Evolutionary conservation across 768 basidiomycete genomes (phyloP).

Genomic region (Boletus barrowsii): DNA sequence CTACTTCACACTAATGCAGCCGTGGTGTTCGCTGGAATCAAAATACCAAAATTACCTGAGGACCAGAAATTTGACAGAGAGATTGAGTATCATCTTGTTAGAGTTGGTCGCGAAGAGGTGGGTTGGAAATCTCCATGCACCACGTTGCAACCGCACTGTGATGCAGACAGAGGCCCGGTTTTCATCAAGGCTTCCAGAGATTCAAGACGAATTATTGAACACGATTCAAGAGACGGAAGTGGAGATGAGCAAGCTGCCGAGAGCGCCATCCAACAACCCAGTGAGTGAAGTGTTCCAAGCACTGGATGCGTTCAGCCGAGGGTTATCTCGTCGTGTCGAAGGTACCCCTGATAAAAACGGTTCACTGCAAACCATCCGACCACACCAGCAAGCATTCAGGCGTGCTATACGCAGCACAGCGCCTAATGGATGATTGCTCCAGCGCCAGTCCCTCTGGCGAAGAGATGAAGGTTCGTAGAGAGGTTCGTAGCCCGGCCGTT

Average conservation of each 20-base stretch:
- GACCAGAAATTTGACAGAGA: conserved; percentile 53
- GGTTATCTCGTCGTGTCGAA: neutral
- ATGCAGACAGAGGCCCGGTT: neutral
- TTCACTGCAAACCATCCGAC: conserved; percentile 51
- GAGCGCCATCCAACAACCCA: neutral
- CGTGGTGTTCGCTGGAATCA: conserved; percentile 52
- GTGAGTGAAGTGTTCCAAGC: neutral
- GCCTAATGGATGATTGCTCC: no score
- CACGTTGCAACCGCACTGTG: neutral
- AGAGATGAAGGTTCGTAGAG: no score
- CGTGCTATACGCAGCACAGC: conserved; percentile 32
- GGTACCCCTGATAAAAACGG: conserved; percentile 33
- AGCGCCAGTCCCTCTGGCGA: no score
- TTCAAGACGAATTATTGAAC: conserved; percentile 52
- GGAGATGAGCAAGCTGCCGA: neutral
- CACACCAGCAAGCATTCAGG: conserved; percentile 45
- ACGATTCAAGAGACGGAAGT: conserved; percentile 38
- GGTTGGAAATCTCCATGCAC: conserved; percentile 7
- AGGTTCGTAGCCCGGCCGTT: conserved; percentile 6
- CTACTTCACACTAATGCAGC: conserved; percentile 48
- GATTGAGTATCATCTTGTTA: conserved; percentile 56
- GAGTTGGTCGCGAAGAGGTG: conserved; percentile 59
- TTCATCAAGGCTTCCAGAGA: conserved; percentile 60
- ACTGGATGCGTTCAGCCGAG: neutral
- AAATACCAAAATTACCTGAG: conserved; percentile 50